phyloP scores from a whole-genome alignment of 306 rosid species.

The Fagus sylvatica region DNA sequence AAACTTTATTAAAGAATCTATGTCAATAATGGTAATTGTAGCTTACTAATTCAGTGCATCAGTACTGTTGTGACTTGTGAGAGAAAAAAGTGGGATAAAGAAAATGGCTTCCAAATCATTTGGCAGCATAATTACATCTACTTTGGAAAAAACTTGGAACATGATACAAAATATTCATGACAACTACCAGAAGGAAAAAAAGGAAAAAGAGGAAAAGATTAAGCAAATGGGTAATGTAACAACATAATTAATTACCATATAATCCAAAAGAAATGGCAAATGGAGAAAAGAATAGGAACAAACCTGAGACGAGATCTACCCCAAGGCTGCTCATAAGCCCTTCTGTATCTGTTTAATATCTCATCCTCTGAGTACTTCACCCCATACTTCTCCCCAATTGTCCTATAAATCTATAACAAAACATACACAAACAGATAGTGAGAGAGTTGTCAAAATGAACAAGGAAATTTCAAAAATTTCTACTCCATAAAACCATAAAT shows the following conservation, averaged over 20 bases:
- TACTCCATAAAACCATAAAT: not conserved
- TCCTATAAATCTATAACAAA: conserved; percentile 62
- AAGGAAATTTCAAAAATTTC: not conserved
- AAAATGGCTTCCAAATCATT: not conserved
- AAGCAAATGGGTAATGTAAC: not conserved
- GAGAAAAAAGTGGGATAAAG: not conserved
- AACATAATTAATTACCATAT: not conserved
- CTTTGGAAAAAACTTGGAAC: conserved; percentile 1
- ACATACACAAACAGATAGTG: not conserved
- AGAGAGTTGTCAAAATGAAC: not conserved
- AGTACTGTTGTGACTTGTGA: not conserved
- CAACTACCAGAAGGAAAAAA: not conserved
- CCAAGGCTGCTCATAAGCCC: conserved; percentile 93
- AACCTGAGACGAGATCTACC: conserved; percentile 95
- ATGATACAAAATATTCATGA: conserved; percentile 8
- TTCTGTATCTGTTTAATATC: conserved; percentile 80
- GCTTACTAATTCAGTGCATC: not conserved
- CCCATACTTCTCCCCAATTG: conserved; percentile 89
- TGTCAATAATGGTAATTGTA: not conserved
- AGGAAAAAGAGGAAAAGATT: not conserved
- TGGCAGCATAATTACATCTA: not conserved
- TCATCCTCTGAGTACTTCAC: conserved; percentile 84
- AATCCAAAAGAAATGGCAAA: not conserved
- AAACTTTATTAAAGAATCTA: not conserved
- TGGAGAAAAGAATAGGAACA: conserved; percentile 5